phyloP scores from a whole-genome alignment of 1,284 basidiomycete species.

The Amylostereum chailletii region DNA sequence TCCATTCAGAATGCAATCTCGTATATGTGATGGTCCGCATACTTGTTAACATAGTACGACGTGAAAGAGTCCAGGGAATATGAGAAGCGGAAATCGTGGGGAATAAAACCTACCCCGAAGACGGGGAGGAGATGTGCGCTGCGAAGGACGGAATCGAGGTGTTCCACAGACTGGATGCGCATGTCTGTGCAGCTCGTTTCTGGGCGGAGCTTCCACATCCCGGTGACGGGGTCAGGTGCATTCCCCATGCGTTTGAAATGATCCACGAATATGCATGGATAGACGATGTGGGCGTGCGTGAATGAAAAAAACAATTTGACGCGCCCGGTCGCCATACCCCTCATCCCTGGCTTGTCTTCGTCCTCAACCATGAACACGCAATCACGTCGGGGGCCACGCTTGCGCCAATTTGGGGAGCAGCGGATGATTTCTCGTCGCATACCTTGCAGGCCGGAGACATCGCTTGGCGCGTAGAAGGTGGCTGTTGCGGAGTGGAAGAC shows the following conservation, averaged over 20 bases:
- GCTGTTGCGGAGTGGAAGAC: background rate
- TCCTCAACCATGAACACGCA: background rate
- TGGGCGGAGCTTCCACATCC: background rate
- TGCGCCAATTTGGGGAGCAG: background rate
- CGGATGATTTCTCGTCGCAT: background rate
- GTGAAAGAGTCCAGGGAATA: conserved; percentile 6
- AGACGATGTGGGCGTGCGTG: background rate
- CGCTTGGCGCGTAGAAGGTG: background rate
- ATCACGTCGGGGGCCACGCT: background rate
- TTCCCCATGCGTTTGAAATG: background rate
- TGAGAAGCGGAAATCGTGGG: background rate
- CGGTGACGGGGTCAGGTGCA: background rate
- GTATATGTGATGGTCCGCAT: conserved; percentile 10
- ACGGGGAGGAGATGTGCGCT: conserved; percentile 12
- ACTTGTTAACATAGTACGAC: conserved; percentile 11
- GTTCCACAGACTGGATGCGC: conserved; percentile 2
- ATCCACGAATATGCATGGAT: background rate
- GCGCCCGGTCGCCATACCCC: background rate
- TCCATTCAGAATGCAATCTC: background rate
- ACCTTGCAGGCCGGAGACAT: background rate
- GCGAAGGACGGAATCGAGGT: conserved; percentile 10
- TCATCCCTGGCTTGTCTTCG: background rate
- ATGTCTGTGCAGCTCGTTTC: background rate
- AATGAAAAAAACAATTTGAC: background rate
- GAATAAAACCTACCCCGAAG: conserved; percentile 4